phyloP scores from a whole-genome alignment of 495 filamentous ascomycete species.

The Bryoglossum gracile region DNA sequence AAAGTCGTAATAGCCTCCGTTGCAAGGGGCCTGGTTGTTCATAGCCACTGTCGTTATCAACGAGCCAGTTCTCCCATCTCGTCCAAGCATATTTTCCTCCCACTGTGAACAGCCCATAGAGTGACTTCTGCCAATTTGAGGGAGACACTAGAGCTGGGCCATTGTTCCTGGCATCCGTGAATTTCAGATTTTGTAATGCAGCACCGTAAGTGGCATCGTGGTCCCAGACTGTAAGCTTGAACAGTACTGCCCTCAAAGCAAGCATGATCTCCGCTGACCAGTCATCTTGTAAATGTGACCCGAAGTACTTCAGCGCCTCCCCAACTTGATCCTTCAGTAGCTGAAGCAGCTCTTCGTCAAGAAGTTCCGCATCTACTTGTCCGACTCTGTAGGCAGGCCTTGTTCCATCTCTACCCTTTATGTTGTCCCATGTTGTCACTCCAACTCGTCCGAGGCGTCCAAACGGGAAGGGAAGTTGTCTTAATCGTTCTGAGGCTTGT shows the following conservation, averaged over 20 bases:
- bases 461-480: constrained; percentile 58
- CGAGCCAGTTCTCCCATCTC: constrained; percentile 82
- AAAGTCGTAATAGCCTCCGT: constrained; percentile 56
- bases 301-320: constrained; percentile 82
- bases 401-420: constrained; percentile 71
- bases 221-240: constrained; percentile 96
- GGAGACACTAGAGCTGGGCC: constrained; percentile 52
- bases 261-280: constrained; percentile 83
- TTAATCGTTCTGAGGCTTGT: constrained; percentile 47
- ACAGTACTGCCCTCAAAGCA: constrained; percentile 68
- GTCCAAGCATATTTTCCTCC: constrained; percentile 82
- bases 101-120: constrained; percentile 81
- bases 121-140: constrained; percentile 68
- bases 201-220: constrained; percentile 93
- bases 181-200: constrained; percentile 81
- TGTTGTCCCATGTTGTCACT: constrained; percentile 56
- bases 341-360: constrained; percentile 88
- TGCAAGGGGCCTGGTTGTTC: constrained; percentile 50
- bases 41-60: constrained; percentile 65
- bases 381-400: constrained; percentile 86
- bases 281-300: constrained; percentile 61
- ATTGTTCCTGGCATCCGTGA: constrained; percentile 71
- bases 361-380: constrained; percentile 90
- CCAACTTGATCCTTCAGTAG: constrained; percentile 81
- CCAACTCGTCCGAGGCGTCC: constrained; percentile 49